Evolutionary conservation across 2,329 filamentous ascomycete genomes (phyloP).

Genomic region (Penicillium sp.): DNA sequence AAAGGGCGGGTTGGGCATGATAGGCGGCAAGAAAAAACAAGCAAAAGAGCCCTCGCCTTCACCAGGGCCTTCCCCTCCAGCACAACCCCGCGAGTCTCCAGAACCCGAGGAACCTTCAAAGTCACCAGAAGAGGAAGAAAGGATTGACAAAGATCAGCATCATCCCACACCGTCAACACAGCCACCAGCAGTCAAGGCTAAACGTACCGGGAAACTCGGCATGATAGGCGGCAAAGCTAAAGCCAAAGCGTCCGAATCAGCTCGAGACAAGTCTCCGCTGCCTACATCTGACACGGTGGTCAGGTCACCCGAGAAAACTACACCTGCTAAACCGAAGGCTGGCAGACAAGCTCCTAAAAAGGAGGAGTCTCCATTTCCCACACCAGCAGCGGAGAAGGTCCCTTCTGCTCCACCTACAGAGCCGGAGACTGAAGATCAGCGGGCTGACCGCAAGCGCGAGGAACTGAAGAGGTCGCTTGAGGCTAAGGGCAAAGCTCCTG

Average conservation of each 20-base stretch:
- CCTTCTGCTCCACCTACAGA: conserved; percentile 8
- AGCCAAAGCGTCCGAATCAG: conserved; percentile 9
- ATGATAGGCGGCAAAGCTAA: conserved; percentile 35
- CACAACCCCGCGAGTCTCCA: background rate
- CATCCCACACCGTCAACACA: conserved; percentile 9
- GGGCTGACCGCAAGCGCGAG: conserved; percentile 54
- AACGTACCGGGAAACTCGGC: conserved; percentile 33
- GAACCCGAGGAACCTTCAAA: conserved; percentile 4
- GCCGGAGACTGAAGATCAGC: conserved; percentile 48
- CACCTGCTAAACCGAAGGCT: background rate
- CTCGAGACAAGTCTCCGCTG: conserved; percentile 3
- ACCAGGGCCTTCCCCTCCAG: conserved; percentile 15
- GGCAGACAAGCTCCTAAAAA: background rate
- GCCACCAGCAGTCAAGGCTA: conserved; percentile 14
- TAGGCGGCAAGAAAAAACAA: conserved; percentile 21
- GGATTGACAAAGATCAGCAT: background rate
- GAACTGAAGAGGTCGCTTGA: conserved; percentile 56
- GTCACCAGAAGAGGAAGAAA: background rate
- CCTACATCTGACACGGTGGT: background rate
- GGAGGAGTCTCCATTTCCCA: background rate
- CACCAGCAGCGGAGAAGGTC: background rate
- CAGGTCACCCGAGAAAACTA: background rate
- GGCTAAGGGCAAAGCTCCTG: conserved; percentile 50
- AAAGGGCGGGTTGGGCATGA: conserved; percentile 13
- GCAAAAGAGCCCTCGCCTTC: conserved; percentile 12